Conservation (phyloP, 208 protist genomes). For the Herpetomonas tarakana region DNA sequence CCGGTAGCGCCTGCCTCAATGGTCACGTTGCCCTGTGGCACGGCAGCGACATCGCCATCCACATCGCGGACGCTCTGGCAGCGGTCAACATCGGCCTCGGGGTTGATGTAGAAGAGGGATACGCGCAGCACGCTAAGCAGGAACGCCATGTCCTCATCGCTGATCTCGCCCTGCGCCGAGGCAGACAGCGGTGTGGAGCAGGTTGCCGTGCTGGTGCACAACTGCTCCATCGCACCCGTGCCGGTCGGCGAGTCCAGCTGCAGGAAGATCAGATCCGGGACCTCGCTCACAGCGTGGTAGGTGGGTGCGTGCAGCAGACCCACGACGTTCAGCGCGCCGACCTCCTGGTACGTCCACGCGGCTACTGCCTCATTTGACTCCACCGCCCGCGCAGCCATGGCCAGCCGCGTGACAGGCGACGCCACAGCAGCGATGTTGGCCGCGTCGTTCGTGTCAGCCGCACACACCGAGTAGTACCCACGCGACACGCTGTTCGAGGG, state of each 20-base stretch:
- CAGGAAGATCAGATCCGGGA: not conserved
- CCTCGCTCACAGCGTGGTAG: not conserved
- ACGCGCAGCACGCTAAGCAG: not conserved
- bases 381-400: not conserved
- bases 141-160: not conserved
- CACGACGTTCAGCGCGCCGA: not conserved
- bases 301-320: not conserved
- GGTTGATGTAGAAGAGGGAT: not conserved
- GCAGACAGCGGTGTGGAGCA: not conserved
- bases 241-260: not conserved
- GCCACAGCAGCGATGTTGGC: not conserved
- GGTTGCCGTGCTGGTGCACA: not conserved
- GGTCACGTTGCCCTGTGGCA: not conserved
- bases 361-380: not conserved
- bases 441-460: not conserved
- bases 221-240: not conserved
- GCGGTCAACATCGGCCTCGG: too few relatives aligned
- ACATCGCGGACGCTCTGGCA: not conserved
- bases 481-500: not conserved
- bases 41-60: too few relatives aligned
- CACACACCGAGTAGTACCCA: not conserved
- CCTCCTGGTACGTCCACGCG: not conserved
- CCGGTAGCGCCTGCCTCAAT: not conserved
- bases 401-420: not conserved
- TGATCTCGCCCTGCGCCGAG: not conserved